Base-by-base conservation (phyloP, 306 rosid genomes). In the Lathyrus aphaca region DNA sequence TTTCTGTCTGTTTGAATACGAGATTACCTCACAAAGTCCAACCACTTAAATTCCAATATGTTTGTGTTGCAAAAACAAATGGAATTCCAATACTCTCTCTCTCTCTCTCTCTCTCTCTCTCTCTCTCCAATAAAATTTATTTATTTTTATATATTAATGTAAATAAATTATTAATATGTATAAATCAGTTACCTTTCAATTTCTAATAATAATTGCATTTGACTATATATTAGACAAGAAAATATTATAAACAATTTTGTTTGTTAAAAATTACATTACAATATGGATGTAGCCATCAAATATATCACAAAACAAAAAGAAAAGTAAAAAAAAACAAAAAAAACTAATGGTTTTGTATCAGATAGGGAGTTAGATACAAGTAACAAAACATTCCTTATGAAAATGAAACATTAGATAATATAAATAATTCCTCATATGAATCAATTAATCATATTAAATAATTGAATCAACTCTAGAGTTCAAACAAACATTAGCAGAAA, bases 401-500 rank as follows among this genome's bases (percentile, higher is more conserved):
- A 35, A 65, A 53, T 15, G 64, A 4, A 61, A 44, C 23, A 39
- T 39, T 18, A 39, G 6, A 62, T 39, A 7, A 39, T 61, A 1
- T 39, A 23, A n/a, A 39, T 39, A 25, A 38, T 17, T 38, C 18
- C 0, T 17, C 29, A 61, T 18, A 37, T 60, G 2, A 8, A 60
- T 16, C 25, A 30, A 58, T 59, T 4, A 61, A 37, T 71, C 82
- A 64, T 80, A 85, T 43, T 83, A 76, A 79, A 86, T 76, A 2
- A 84, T 63, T 27, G 79, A 74, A 79, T 82, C 81, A 76, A 88
- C 40, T 40, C 91, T 91, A 68, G 87, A 81, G 30, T 68, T 76
- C 60, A 74, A 55, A 83, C 95, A 85, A 69, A 88, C 54, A 59
- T 85, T 88, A 1, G 83, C 77, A 1, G 76, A 17, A 70, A 74